These are phyloP conservation scores for Penicillium chermesinum DNA, from an alignment of 495 filamentous ascomycete species.

Conservation along the genomic window DNA sequence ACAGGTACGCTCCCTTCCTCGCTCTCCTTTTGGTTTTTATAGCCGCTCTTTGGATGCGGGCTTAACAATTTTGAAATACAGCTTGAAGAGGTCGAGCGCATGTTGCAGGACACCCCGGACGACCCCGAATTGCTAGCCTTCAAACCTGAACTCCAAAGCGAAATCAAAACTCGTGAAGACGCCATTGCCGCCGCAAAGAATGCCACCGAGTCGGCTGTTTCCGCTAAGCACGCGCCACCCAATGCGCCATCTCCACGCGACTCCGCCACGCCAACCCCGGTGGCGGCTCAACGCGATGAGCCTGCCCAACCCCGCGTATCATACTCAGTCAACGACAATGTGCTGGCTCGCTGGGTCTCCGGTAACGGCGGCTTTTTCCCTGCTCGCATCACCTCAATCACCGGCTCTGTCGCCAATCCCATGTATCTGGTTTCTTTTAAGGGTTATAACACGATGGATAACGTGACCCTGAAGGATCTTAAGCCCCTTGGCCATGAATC, in stretches of 20 bases:
- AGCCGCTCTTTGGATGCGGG: too few relatives aligned
- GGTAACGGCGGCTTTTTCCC: slow-evolving; percentile 90
- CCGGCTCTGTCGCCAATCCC: slow-evolving; percentile 78
- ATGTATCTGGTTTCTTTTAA: slow-evolving; percentile 95
- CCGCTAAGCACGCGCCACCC: too few relatives aligned
- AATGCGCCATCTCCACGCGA: slow-evolving; percentile 72
- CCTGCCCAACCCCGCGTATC: slow-evolving; percentile 34
- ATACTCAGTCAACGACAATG: slow-evolving; percentile 84
- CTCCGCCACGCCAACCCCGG: slow-evolving; percentile 45
- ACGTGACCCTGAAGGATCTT: slow-evolving; percentile 77
- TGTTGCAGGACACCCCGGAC: slow-evolving; percentile 75
- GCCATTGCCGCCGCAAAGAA: too few relatives aligned
- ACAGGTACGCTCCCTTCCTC: too few relatives aligned
- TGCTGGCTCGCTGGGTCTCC: slow-evolving; percentile 84
- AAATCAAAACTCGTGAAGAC: slow-evolving; percentile 74
- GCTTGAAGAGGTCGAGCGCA: slow-evolving; percentile 75
- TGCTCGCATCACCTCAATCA: slow-evolving; percentile 88
- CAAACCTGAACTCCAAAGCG: slow-evolving; percentile 75
- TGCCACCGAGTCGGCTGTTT: too few relatives aligned
- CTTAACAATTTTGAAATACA: too few relatives aligned
- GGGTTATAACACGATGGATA: slow-evolving; percentile 77
- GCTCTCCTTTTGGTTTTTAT: too few relatives aligned
- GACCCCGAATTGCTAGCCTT: slow-evolving; percentile 76
- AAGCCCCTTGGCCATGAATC: slow-evolving; percentile 61
- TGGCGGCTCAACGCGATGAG: slow-evolving; percentile 38